Base-by-base conservation (phyloP, 495 filamentous ascomycete species). In the Alectoria sarmentosa region DNA sequence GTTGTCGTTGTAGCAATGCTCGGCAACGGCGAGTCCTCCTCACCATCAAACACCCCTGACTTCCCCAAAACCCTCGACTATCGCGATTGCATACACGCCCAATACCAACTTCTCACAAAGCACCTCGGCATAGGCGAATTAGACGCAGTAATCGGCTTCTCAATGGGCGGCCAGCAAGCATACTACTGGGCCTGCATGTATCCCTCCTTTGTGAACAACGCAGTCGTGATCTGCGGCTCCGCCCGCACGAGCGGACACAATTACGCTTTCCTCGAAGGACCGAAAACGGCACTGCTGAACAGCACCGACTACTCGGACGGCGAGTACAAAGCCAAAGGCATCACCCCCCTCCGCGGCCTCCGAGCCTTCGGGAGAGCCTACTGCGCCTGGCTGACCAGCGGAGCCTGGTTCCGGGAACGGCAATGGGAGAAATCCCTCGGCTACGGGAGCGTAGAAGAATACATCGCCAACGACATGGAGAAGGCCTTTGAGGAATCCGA, bases 111-210 rank as follows among this genome's bases (percentile, higher is more conserved):
- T 19, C 64, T 74, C 0, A 69, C 65, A 26, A 39, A 69, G 39
- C 69, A 71, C 55, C 66, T 77, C 2, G 64, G 61, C 42, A 62
- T 76, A 32, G 67, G 60, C 39, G 49, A 65, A 36, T 30, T 78
- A 37, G 72, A 75, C 64, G 71, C 68, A 23, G 61, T 76, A 37
- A 68, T 76, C 19, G 79, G 79, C 39, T 82, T 80, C 71, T 74
- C 70, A 56, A 82, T 82, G 79, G 79, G 75, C 64, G 79, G 77
- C 14, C 77, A 79, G 64, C 74, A 78, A 63, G 73, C 79, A n/a
- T 82, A 80, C 65, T 71, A 82, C 67, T 77, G 76, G 74, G 68
- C 67, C 14, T 69, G 69, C 19, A 69, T 81, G 62, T 79, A 74
- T 55, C 75, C 77, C 0, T 55, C 71, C 23, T 79, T 80, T 61